A percentile compares a stretch with the other conserved stretches of the same genome.
Conservation (phyloP, 1,284 basidiomycete genomes). For the Microbotryum saponariae region DNA sequence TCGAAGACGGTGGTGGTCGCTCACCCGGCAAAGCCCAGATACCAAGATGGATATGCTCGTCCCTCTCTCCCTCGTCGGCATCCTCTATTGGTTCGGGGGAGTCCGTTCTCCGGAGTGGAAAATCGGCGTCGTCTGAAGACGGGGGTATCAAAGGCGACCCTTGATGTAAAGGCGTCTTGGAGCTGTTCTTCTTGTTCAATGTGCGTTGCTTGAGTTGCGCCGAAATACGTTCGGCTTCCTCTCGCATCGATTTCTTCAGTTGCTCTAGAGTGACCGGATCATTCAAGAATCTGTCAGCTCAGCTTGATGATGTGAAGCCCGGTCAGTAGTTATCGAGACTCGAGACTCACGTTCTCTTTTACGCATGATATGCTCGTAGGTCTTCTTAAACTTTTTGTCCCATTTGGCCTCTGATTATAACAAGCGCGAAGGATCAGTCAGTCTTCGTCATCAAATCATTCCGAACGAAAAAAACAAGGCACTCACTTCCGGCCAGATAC, state of each 20-base stretch:
- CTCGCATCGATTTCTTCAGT: slow-evolving; percentile 21
- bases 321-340: neutral
- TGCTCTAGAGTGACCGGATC: slow-evolving; percentile 9
- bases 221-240: slow-evolving; percentile 27
- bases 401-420: slow-evolving; percentile 46
- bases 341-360: slow-evolving; percentile 20
- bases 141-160: neutral
- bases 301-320: no score
- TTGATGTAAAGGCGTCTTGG: neutral
- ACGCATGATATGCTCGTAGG: slow-evolving; percentile 39
- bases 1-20: slow-evolving; percentile 68
- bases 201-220: slow-evolving; percentile 12
- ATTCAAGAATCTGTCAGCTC: no score
- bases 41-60: neutral
- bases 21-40: slow-evolving; percentile 64
- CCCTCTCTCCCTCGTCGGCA: neutral
- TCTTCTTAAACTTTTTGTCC: slow-evolving; percentile 56
- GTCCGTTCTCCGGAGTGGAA: neutral
- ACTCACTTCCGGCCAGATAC: slow-evolving; percentile 51
- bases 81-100: slow-evolving; percentile 23
- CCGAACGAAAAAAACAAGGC: neutral
- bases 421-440: neutral
- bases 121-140: neutral
- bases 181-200: neutral
- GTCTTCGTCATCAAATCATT: neutral